Percentiles rank a stretch among this genome's conserved stretches.
Evolutionary conservation across 768 basidiomycete genomes (phyloP).

Genomic region (Suillus paluster): DNA sequence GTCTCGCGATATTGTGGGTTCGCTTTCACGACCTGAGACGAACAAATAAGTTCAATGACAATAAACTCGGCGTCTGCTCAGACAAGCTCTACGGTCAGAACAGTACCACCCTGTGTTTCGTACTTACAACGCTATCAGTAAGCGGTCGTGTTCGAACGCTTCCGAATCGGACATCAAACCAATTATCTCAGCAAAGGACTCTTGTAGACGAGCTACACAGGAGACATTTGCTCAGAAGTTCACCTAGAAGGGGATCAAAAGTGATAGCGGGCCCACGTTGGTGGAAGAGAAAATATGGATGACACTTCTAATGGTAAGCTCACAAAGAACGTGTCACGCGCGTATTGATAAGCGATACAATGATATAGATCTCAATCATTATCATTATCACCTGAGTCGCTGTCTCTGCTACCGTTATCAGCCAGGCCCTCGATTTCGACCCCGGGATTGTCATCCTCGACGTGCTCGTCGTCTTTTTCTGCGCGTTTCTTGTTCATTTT

Average conservation of each 20-base stretch:
- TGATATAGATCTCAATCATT: constrained; percentile 15
- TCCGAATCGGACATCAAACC: neutral
- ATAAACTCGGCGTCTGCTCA: neutral
- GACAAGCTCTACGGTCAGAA: neutral
- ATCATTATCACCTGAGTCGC: constrained; percentile 31
- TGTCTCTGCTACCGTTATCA: constrained; percentile 22
- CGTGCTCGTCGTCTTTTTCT: constrained; percentile 51
- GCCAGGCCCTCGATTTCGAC: constrained; percentile 68
- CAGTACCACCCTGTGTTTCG: neutral
- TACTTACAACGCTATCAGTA: neutral
- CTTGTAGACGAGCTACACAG: neutral
- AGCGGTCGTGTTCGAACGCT: neutral
- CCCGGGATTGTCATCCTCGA: constrained; percentile 54
- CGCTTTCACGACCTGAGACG: neutral
- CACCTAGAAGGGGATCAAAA: neutral
- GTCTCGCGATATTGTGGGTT: neutral
- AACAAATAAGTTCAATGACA: neutral
- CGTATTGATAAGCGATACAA: neutral
- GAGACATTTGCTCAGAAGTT: neutral
- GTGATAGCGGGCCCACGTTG: neutral
- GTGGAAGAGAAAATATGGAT: neutral
- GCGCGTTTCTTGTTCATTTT: constrained; percentile 79
- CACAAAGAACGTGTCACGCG: neutral
- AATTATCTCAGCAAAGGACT: neutral
- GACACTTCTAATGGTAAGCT: neutral